Percentiles rank a stretch among this genome's conserved stretches.
These are phyloP conservation scores for Sporobolomyces pararoseus DNA, from an alignment of 768 basidiomycete genomes.

Conservation along the genomic window DNA sequence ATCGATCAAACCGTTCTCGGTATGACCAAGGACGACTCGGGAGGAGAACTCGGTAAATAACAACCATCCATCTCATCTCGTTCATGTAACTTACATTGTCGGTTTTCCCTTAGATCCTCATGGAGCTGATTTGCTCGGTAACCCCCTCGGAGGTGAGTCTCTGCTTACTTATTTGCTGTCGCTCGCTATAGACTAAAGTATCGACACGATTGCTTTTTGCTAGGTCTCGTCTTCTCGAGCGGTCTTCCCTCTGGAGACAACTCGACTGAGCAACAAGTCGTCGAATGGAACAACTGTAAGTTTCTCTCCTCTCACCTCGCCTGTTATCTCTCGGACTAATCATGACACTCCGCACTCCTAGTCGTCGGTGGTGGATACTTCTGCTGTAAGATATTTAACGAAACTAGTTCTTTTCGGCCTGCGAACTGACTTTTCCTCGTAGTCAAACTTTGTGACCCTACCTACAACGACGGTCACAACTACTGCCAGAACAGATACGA, in stretches of 20 bases:
- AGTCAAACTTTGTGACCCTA: conserved; percentile 30
- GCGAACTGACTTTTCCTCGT: no score
- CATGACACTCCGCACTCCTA: background rate
- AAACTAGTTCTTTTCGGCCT: no score
- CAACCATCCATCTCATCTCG: no score
- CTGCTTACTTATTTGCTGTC: background rate
- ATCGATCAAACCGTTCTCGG: conserved; percentile 61
- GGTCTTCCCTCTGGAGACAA: conserved; percentile 22
- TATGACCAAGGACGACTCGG: conserved; percentile 57
- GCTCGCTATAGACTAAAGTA: no score
- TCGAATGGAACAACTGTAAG: conserved; percentile 59
- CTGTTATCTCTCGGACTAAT: conserved; percentile 49
- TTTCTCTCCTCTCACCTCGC: background rate
- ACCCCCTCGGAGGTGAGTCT: conserved; percentile 36
- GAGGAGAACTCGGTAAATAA: conserved; percentile 57
- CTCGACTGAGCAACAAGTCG: conserved; percentile 35
- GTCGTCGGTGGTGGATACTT: conserved; percentile 27
- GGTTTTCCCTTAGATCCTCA: background rate
- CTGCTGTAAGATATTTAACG: no score
- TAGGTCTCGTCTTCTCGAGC: conserved; percentile 33
- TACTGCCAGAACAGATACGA: conserved; percentile 28
- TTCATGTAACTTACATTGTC: no score
- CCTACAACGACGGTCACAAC: background rate
- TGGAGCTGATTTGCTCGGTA: conserved; percentile 58
- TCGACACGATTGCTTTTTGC: background rate